Evolutionary conservation across 2,329 filamentous ascomycete species (phyloP), one percentile per base, ranked within the genome.

Genomic region (Pseudogymnoascus sp.): DNA sequence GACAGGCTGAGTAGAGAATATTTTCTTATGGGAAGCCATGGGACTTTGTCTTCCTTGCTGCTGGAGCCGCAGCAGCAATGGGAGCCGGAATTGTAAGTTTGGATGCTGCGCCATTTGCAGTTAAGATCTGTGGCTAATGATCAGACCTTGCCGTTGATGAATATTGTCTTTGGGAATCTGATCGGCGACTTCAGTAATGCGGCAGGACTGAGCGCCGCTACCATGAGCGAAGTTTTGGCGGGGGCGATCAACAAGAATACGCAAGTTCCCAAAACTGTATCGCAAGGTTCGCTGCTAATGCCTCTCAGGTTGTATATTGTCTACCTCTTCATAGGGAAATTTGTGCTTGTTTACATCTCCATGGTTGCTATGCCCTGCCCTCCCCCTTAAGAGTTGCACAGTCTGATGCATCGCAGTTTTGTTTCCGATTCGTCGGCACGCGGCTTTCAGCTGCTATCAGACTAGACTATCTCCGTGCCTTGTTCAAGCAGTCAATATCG

Each of bases 311-410:
- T 91, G 0, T 89, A 86, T 71, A 84, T 91, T 67, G 81, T 91
- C 60, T 83, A 84, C 61, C 76, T 91, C 6, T 91, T 91, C 71
- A 72, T 91, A 39, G 87, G 76, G 12, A 83, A 86, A 57, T 85
- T 89, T 65, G 69, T 75, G 15, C 74, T 89, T 39, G 82, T 81
- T 63, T 90, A 89, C 64, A 74, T 86, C 62, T 80, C 80, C 65
- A 83, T 82, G 71, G 78, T 78, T 60, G 65, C 63, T 57, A 66
- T 78, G n/a, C 77, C 73, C 9, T 18, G 4, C 5, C n/a, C 71
- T 76, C 2, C 76, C 75, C 1, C 74, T 74, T 25, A 68, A 76
- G 7, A 76, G 74, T 0, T 77, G 22, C 22, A 75, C 2, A 74
- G 75, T 58, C 36, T 33, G 43, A 62, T 38, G 43, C 57, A 28